These are phyloP conservation scores for Myriosclerotinia duriaeana DNA, from an alignment of 2,329 filamentous ascomycete species.

Conservation along the genomic window DNA sequence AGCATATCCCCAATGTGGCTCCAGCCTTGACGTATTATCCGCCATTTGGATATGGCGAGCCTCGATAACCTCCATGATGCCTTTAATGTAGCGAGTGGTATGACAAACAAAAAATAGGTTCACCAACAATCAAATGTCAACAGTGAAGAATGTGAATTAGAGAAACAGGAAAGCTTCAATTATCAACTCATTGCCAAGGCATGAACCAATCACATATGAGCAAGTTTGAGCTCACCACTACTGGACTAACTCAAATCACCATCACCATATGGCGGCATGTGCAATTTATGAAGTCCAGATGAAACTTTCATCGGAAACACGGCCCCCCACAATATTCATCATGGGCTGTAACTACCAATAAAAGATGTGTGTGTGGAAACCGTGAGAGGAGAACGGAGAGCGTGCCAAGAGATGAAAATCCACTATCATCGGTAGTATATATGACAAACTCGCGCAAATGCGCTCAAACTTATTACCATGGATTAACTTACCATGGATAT, in stretches of 20 bases:
- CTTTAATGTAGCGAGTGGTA: background rate
- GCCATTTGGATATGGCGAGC: conserved; percentile 25
- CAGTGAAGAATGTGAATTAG: no score
- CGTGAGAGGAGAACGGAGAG: background rate
- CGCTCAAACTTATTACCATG: background rate
- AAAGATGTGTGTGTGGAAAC: background rate
- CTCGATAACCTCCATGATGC: conserved; percentile 16
- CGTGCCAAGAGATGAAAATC: conserved; percentile 15
- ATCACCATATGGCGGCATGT: background rate
- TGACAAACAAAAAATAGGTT: background rate
- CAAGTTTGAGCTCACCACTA: conserved; percentile 12
- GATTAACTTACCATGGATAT: background rate
- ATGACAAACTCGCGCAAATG: conserved; percentile 23
- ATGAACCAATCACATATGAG: conserved; percentile 5
- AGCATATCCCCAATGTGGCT: conserved; percentile 53
- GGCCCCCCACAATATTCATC: background rate
- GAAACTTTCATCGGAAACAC: conserved; percentile 7
- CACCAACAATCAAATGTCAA: background rate
- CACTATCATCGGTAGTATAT: conserved; percentile 1
- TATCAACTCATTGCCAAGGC: conserved; percentile 17
- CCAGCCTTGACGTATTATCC: conserved; percentile 22
- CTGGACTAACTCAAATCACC: background rate
- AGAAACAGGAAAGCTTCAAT: conserved; percentile 8
- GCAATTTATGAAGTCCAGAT: conserved; percentile 3
- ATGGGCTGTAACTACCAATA: background rate